These are phyloP conservation scores for Cucumis melo DNA, from an alignment of 306 rosid species.

Conservation along the genomic window DNA sequence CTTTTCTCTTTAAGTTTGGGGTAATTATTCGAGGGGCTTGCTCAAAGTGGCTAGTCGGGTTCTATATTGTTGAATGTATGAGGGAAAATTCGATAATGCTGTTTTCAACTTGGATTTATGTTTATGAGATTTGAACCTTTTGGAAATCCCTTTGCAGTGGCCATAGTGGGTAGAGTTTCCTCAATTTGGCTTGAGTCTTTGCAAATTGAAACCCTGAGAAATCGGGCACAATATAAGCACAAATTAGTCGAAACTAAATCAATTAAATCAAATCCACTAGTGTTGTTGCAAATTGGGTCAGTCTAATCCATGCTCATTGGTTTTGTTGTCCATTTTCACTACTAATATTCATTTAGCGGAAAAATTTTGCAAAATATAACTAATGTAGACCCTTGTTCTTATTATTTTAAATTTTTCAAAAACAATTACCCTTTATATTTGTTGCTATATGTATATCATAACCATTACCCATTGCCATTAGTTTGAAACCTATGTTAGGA, in stretches of 20 bases:
- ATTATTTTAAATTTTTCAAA: background rate
- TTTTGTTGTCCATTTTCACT: background rate
- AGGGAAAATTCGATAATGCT: background rate
- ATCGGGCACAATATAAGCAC: background rate
- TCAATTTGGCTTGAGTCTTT: background rate
- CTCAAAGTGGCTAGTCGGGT: background rate
- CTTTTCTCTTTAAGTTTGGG: background rate
- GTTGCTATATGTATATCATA: background rate
- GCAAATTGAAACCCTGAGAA: background rate
- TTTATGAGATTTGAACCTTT: background rate
- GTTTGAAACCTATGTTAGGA: background rate
- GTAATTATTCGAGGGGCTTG: background rate
- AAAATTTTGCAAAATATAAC: background rate
- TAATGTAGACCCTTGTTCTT: background rate
- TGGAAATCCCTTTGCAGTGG: background rate
- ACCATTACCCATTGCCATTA: background rate
- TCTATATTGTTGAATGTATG: background rate
- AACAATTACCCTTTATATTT: background rate
- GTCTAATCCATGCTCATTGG: background rate
- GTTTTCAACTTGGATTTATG: background rate
- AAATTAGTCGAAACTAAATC: background rate
- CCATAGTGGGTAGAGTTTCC: background rate
- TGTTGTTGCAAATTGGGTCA: background rate
- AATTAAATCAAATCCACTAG: background rate
- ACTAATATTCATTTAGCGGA: background rate